A percentile compares a stretch with the other conserved stretches of the same genome.
Conservation (phyloP, 2,329 filamentous ascomycete genomes). For the Bipolaris victoriae region DNA sequence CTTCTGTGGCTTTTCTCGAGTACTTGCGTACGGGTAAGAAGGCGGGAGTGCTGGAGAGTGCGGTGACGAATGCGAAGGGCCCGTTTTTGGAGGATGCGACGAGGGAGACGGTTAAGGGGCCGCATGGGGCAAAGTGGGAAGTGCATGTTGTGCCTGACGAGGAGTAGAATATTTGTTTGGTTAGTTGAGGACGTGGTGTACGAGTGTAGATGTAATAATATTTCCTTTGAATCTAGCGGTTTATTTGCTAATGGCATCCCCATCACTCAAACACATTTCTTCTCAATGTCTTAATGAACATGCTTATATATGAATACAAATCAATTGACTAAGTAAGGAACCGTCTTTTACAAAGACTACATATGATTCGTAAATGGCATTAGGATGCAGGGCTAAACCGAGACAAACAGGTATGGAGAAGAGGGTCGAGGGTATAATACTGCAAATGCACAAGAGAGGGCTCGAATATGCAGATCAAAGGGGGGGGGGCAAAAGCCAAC, state of each 20-base stretch:
- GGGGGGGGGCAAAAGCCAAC: neutral
- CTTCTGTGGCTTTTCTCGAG: conserved; percentile 63
- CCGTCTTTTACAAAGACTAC: too few species aligned
- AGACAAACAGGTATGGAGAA: neutral
- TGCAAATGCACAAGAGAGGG: neutral
- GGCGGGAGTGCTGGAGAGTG: conserved; percentile 58
- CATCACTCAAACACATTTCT: too few species aligned
- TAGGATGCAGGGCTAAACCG: too few species aligned
- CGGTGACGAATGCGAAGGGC: conserved; percentile 50
- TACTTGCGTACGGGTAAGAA: conserved; percentile 53
- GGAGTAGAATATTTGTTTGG: neutral
- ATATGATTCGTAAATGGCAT: too few species aligned
- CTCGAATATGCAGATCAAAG: neutral
- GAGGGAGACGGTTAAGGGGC: conserved; percentile 4
- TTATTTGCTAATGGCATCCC: too few species aligned
- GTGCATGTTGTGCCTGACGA: conserved; percentile 5
- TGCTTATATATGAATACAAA: too few species aligned
- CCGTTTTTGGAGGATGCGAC: conserved; percentile 4
- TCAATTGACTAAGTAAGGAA: too few species aligned
- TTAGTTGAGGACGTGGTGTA: neutral
- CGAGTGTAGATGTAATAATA: neutral
- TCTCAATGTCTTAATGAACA: too few species aligned
- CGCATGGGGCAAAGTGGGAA: conserved; percentile 12
- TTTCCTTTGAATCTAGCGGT: too few species aligned
- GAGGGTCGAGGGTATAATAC: neutral